phyloP scores from a whole-genome alignment of 805 yeast genomes.

The Pichia exigua region DNA sequence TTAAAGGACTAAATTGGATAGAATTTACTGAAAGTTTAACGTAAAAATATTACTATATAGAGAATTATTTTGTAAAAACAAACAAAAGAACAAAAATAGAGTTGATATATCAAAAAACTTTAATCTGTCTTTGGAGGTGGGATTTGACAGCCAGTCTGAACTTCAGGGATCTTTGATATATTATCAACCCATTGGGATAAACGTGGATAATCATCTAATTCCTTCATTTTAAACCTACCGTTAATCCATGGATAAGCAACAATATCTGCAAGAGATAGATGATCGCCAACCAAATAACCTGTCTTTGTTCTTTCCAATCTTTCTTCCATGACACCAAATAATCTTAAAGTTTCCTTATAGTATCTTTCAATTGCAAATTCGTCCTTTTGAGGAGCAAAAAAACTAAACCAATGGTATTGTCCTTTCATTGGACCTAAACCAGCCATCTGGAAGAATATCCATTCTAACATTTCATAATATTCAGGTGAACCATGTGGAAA shows the following conservation, averaged over 20 bases:
- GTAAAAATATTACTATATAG: not conserved
- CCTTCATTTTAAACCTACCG: conserved; percentile 4
- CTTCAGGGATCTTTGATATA: conserved; percentile 27
- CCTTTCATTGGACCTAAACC: conserved; percentile 59
- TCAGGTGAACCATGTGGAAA: conserved; percentile 31
- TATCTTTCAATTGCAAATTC: conserved; percentile 50
- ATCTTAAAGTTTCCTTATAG: conserved; percentile 41
- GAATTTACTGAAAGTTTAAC: conserved; percentile 13
- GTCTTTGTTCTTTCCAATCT: conserved; percentile 38
- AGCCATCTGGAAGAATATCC: conserved; percentile 51
- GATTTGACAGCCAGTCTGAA: conserved; percentile 25
- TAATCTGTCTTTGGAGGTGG: conserved; percentile 7
- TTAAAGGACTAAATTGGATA: conserved; percentile 31
- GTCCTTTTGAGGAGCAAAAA: conserved; percentile 41
- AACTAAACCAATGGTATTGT: conserved; percentile 43
- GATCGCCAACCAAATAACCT: conserved; percentile 56
- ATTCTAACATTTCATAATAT: conserved; percentile 47
- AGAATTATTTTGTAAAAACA: not conserved
- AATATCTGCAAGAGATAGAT: conserved; percentile 52
- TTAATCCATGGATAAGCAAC: conserved; percentile 41
- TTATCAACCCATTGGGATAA: conserved; percentile 34
- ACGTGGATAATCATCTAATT: conserved; percentile 31
- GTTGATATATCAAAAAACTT: not conserved
- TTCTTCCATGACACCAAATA: conserved; percentile 46
- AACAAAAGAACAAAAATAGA: not conserved